These are phyloP conservation scores for Penicillium mononematosum DNA, from an alignment of 495 filamentous ascomycete species.

Conservation along the genomic window DNA sequence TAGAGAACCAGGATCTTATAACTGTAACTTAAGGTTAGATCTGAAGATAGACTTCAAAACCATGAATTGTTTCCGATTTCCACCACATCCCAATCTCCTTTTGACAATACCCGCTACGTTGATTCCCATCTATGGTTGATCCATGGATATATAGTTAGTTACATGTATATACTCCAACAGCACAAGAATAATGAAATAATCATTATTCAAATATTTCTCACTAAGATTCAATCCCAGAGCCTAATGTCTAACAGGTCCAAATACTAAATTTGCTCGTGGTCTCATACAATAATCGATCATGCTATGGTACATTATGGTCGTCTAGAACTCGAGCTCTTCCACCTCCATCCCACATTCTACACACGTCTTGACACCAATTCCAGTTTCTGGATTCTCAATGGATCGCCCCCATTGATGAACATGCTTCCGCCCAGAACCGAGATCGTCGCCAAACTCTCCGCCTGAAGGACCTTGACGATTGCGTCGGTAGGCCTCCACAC, in stretches of 20 bases:
- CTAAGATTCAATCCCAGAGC: too few relatives aligned
- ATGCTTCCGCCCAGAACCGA: conserved; percentile 68
- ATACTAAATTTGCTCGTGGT: conserved; percentile 6
- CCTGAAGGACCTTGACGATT: conserved; percentile 54
- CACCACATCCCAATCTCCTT: too few relatives aligned
- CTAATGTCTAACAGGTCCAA: not conserved
- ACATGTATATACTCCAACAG: too few relatives aligned
- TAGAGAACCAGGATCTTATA: too few relatives aligned
- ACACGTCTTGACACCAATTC: conserved; percentile 79
- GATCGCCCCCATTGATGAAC: conserved; percentile 88
- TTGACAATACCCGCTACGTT: too few relatives aligned
- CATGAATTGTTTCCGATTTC: too few relatives aligned
- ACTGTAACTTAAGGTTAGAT: too few relatives aligned
- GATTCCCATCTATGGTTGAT: too few relatives aligned
- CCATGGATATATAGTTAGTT: too few relatives aligned
- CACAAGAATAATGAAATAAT: too few relatives aligned
- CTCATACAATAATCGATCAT: conserved; percentile 9
- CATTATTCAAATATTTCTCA: too few relatives aligned
- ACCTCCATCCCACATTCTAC: conserved; percentile 93
- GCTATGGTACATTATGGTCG: conserved; percentile 11
- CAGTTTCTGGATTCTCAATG: conserved; percentile 74
- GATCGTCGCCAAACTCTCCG: conserved; percentile 72
- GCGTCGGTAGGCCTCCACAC: conserved; percentile 84
- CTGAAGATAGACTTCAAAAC: too few relatives aligned
- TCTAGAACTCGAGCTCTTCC: conserved; percentile 85